These are phyloP conservation scores for Scalesia atractyloides DNA, from an alignment of 129 eudicot genomes.

Conservation along the genomic window DNA sequence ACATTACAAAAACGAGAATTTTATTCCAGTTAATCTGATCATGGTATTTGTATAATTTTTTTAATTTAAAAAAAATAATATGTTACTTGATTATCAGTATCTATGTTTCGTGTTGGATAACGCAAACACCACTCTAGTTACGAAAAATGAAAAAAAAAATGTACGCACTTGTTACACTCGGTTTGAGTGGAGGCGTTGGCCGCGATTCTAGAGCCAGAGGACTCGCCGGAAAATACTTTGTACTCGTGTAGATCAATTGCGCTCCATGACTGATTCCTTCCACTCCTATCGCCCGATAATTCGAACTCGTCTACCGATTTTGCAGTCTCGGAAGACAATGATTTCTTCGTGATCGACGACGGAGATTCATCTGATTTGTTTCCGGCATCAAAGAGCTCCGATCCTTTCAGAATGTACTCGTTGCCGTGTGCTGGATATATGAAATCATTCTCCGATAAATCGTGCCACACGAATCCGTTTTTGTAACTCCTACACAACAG, in stretches of 20 bases:
- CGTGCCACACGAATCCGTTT: conserved; percentile 95
- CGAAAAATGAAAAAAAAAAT: no score
- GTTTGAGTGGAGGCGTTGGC: conserved; percentile 92
- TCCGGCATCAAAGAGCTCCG: conserved; percentile 49
- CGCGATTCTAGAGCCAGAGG: conserved; percentile 35
- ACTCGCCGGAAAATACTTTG: conserved; percentile 66
- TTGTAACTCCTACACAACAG: conserved; percentile 66
- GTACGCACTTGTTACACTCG: conserved; percentile 17
- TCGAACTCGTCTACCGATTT: conserved; percentile 28
- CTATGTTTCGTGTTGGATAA: no score
- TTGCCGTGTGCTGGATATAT: conserved; percentile 81
- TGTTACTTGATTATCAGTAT: no score
- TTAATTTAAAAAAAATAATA: no score
- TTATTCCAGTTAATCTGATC: no score
- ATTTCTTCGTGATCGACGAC: conserved; percentile 31
- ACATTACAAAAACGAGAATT: no score
- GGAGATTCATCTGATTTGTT: conserved; percentile 33
- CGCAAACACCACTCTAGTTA: no score
- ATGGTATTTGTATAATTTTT: no score
- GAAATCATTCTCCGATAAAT: conserved; percentile 73
- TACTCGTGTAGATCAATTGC: conserved; percentile 67
- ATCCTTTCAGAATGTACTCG: conserved; percentile 90
- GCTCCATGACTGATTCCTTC: conserved; percentile 69
- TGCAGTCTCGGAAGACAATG: conserved; percentile 34
- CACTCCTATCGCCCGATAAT: conserved; percentile 24